phyloP scores from a whole-genome alignment of 2,329 filamentous ascomycete species.

The Cladophialophora chaetospira region DNA sequence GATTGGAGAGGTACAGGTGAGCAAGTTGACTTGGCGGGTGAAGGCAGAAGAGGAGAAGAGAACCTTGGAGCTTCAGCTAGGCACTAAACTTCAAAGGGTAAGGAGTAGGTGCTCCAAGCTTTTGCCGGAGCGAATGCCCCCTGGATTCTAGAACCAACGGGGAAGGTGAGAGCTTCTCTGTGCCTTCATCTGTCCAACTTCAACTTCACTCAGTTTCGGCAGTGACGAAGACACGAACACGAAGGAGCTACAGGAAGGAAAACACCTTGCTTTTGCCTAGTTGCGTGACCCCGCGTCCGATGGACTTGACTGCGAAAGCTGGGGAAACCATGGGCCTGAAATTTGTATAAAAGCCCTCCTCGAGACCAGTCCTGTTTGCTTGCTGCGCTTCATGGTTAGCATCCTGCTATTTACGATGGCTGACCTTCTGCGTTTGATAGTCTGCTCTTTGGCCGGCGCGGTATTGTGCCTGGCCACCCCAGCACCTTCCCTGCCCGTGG shows the following conservation, averaged over 20 bases:
- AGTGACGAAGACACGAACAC: too few species aligned
- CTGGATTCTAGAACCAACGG: not conserved
- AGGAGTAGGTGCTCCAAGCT: not conserved
- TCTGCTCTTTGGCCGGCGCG: constrained; percentile 4
- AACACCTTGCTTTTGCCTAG: not conserved
- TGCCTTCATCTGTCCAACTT: too few species aligned
- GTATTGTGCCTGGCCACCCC: not conserved
- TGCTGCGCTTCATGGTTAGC: not conserved
- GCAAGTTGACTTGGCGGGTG: not conserved
- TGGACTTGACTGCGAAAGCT: not conserved
- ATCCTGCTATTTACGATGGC: not conserved
- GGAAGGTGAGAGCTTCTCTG: not conserved
- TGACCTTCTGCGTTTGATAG: not conserved
- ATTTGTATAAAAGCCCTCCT: not conserved
- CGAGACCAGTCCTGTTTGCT: not conserved
- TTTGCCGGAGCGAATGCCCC: not conserved
- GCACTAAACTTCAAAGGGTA: not conserved
- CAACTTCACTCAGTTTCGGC: too few species aligned
- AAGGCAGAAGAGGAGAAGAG: not conserved
- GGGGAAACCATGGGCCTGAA: not conserved
- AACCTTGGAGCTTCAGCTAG: not conserved
- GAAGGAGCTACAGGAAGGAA: not conserved
- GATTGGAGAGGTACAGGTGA: too few species aligned
- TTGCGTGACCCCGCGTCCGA: not conserved
- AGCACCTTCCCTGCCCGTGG: constrained; percentile 33